These are phyloP conservation scores for Cladorrhinum sp. DNA, from an alignment of 2,329 filamentous ascomycete species.

Conservation along the genomic window DNA sequence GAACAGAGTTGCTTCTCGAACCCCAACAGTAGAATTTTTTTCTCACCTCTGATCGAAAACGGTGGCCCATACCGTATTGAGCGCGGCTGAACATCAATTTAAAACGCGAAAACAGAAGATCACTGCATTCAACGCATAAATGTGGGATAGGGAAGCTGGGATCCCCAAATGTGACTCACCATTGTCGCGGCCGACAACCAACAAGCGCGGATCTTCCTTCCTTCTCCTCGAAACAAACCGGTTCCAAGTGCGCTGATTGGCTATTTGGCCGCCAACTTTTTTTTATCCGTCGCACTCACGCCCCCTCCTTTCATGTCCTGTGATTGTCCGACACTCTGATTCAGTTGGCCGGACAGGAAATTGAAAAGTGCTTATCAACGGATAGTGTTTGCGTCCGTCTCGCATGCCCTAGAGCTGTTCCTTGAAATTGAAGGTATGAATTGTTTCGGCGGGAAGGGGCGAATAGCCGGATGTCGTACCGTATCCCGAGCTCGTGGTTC, in stretches of 20 bases:
- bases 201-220: constrained; percentile 7
- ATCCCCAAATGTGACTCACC: constrained; percentile 19
- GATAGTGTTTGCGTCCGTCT: not conserved
- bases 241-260: constrained; percentile 9
- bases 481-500: constrained; percentile 3
- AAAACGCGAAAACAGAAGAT: not conserved
- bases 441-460: not conserved
- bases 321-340: not conserved
- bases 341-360: not conserved
- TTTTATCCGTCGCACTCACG: not conserved
- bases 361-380: not conserved
- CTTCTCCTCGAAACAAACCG: not conserved
- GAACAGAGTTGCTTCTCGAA: not conserved
- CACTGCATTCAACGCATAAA: constrained; percentile 2
- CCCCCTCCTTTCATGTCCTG: not conserved
- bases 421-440: not conserved
- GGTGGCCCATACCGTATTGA: not conserved
- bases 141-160: constrained; percentile 3
- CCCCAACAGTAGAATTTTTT: not conserved
- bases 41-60: not conserved
- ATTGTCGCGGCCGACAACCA: constrained; percentile 15
- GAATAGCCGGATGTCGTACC: not conserved
- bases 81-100: not conserved
- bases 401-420: not conserved
- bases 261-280: constrained; percentile 3